Base-by-base conservation (phyloP, 2,329 filamentous ascomycete species). In the Trichoderma gracile region DNA sequence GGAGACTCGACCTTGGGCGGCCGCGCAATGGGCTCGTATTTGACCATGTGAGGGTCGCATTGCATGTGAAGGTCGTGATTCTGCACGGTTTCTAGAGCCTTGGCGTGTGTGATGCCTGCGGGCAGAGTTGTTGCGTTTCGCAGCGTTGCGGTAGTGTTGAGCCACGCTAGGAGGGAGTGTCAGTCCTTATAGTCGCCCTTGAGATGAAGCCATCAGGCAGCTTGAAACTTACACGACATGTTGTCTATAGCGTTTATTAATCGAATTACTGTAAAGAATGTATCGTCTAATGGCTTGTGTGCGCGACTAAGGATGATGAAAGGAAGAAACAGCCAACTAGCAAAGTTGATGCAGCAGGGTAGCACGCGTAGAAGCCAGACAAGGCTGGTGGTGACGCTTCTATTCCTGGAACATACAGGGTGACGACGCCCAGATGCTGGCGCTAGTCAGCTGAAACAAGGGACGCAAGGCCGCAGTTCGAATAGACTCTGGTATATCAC, bases 41-140 rank as follows among this genome's bases (percentile, higher is more conserved):
- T 78, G 65, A 76, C 70, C 72, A 82, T 77, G 74, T 84, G 82
- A 54, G 84, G 83, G 67, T 85, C 79, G 73, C 81, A 83, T 47
- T 75, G 67, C 52, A 86, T 76, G 72, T 84, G 82, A 74, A 82
- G 81, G 40, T 76, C 77, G 68, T 84, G 81, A 69, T 83, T 78
- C 27, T 84, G 83, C 33, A 86, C 79, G 60, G 79, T 75, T 30
- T 77, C 72, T 38, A 85, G 69, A n/a, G 73, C 78, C 50, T 76
- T 73, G 23, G 75, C 68, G 15, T 67, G 70, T 42, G 77, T 70
- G 43, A 73, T 71, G 33, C 73, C 76, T 2, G 71, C 66, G 0
- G 82, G 82, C 63, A 85, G 73, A 59, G 75, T 68, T 33, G 80
- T 79, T 43, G 71, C 70, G 72, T 84, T 81, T 58, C 72, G 69